Evolutionary conservation across 257 asterid species (phyloP).

Genomic region (Lavandula angustifolia): DNA sequence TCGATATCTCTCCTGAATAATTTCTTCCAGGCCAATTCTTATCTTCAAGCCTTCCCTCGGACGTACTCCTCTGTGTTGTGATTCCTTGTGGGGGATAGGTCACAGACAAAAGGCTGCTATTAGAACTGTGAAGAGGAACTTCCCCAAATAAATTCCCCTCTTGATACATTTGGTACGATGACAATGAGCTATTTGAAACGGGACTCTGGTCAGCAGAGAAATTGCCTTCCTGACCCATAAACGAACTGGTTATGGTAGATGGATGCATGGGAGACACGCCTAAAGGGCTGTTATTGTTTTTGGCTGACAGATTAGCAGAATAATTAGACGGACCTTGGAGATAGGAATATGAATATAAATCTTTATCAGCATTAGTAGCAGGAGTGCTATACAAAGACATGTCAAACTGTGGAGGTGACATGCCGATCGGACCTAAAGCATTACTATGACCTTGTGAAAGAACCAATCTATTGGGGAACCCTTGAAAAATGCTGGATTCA

Average conservation of each 20-base stretch:
- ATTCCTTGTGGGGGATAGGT: conserved; percentile 42
- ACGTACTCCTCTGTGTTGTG: conserved; percentile 37
- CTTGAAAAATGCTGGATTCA: conserved; percentile 33
- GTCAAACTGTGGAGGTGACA: conserved; percentile 49
- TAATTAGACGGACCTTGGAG: conserved; percentile 49
- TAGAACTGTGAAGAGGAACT: conserved; percentile 39
- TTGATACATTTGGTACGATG: conserved; percentile 36
- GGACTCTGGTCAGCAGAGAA: conserved; percentile 39
- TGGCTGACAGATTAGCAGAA: conserved; percentile 35
- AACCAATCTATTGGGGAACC: conserved; percentile 44
- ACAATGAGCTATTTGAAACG: conserved; percentile 34
- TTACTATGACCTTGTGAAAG: conserved; percentile 43
- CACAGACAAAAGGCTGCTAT: conserved; percentile 35
- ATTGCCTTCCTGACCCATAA: conserved; percentile 38
- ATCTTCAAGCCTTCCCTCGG: conserved; percentile 45
- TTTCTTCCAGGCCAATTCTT: conserved; percentile 35
- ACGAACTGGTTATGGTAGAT: conserved; percentile 41
- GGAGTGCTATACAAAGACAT: conserved; percentile 44
- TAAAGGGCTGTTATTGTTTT: conserved; percentile 37
- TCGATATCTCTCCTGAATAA: conserved; percentile 32
- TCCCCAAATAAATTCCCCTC: conserved; percentile 49
- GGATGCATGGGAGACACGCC: conserved; percentile 43
- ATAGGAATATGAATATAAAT: conserved; percentile 42
- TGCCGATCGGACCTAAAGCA: conserved; percentile 30
- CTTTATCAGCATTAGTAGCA: conserved; percentile 35